Percentiles rank a stretch among this genome's conserved stretches.
Conservation (phyloP, 2,329 filamentous ascomycete genomes). For the Penicillium oxalicum region DNA sequence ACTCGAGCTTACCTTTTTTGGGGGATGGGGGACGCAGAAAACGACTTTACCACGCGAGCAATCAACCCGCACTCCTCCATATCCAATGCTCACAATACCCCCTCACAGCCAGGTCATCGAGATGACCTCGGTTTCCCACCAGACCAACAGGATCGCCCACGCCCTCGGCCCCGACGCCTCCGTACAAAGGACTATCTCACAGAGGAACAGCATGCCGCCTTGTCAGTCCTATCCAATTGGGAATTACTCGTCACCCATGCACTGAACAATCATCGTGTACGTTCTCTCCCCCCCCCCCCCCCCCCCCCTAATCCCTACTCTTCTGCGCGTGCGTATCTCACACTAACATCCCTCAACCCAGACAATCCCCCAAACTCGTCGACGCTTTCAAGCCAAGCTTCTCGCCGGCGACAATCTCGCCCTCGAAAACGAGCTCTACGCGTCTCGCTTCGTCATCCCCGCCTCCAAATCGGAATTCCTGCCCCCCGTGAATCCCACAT, state of each 20-base stretch:
- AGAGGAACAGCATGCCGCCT: constrained; percentile 34
- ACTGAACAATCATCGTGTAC: constrained; percentile 33
- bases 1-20: not conserved
- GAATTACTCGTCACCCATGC: constrained; percentile 39
- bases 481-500: not conserved
- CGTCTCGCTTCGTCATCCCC: constrained; percentile 24
- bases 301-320: not conserved
- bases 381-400: constrained; percentile 32
- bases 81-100: constrained; percentile 10
- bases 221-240: constrained; percentile 34
- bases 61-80: constrained; percentile 3
- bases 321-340: not conserved
- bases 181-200: constrained; percentile 17
- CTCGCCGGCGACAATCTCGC: constrained; percentile 26
- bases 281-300: not conserved
- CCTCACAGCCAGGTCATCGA: constrained; percentile 18
- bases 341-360: constrained; percentile 6
- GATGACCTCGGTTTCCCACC: not conserved
- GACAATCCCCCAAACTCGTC: constrained; percentile 37
- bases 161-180: not conserved
- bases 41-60: constrained; percentile 1
- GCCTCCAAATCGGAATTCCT: constrained; percentile 9
- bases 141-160: not conserved
- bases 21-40: not conserved
- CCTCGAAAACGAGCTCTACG: constrained; percentile 24